These are phyloP conservation scores for Sporothrix globosa DNA, from an alignment of 2,329 filamentous ascomycete genomes.

Conservation along the genomic window DNA sequence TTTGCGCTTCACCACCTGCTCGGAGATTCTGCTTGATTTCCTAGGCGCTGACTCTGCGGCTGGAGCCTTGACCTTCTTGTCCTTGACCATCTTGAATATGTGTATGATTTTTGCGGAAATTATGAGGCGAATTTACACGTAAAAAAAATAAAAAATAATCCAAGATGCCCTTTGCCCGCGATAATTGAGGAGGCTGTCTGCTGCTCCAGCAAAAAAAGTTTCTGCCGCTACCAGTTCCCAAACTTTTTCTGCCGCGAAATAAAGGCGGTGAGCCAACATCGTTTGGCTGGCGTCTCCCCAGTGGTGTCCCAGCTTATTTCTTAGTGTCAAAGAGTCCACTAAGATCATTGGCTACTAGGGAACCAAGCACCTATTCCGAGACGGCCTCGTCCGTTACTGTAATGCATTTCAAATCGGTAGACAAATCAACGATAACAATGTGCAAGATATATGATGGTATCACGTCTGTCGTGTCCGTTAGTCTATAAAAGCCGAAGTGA, in stretches of 20 bases:
- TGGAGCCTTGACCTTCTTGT: conserved; percentile 30
- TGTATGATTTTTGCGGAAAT: neutral
- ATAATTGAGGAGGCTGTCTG: conserved; percentile 29
- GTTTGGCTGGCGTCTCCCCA: neutral
- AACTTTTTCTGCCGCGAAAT: conserved; percentile 34
- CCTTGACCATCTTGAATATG: conserved; percentile 28
- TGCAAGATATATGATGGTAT: too few relatives aligned
- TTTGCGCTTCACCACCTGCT: conserved; percentile 33
- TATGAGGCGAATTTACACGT: neutral
- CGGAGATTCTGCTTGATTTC: conserved; percentile 34
- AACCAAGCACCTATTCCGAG: neutral
- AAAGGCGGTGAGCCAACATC: conserved; percentile 30
- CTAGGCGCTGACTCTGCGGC: conserved; percentile 24
- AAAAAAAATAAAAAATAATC: neutral
- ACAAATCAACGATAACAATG: neutral
- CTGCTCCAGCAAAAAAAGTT: conserved; percentile 27
- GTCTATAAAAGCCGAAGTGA: too few relatives aligned
- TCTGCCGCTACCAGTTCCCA: conserved; percentile 26
- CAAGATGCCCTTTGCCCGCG: neutral
- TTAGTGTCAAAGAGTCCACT: neutral
- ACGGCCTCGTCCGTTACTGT: neutral
- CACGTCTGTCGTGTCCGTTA: too few relatives aligned
- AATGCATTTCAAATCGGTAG: neutral
- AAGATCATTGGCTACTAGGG: neutral
- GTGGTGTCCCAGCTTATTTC: neutral